Evolutionary conservation across 2,329 filamentous ascomycete species (phyloP), one percentile per base, ranked within the genome.

Genomic region (Cladosporium sp.): DNA sequence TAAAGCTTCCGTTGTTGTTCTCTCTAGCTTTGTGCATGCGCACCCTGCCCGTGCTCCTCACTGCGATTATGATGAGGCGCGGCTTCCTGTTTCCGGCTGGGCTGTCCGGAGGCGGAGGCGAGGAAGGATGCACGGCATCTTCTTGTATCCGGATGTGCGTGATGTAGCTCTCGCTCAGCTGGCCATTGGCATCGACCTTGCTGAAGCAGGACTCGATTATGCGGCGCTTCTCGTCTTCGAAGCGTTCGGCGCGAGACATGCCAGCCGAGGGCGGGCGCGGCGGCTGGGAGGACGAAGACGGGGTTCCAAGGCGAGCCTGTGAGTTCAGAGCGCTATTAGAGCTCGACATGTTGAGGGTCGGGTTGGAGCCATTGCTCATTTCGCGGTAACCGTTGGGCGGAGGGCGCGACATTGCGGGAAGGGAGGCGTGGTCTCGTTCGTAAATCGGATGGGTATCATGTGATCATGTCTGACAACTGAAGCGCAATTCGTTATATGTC

Each of bases 21-120:
- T 99, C 93, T 61, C 95, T 86, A 52, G 90, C 92, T 71, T 99
- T 99, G 76, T 99, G 93, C 75, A 99, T 84, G 63, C 91, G 88
- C 43, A 99, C 92, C 54, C 90, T 81, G 50, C 92, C 93, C 1
- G 92, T 96, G 63, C 89, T 93, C 55, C 89, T 83, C 54, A 99
- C 93, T 9, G 92, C 87, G 58, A 99, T 86, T 58, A 99, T 90
- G 65, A 99, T 95, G 58, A 96, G 79, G 62, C 93, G 84, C 42
- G 85, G 82, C 70, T 99, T 99, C 70, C 96, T 91, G 64, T 85
- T 82, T 47, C 86, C 80, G 8, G 83, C 73, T 7, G 79, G 75
- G n/a, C 85, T 82, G 58, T 86, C 84, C 2, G 89, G 89, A 3
- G 93, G 91, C 47, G 93, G 86, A 29, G 93, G 93, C 32, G 80